A percentile compares a stretch with the other conserved stretches of the same genome.
These are phyloP conservation scores for Xerocomus amazonicus DNA, from an alignment of 1,284 basidiomycete species.

Conservation along the genomic window DNA sequence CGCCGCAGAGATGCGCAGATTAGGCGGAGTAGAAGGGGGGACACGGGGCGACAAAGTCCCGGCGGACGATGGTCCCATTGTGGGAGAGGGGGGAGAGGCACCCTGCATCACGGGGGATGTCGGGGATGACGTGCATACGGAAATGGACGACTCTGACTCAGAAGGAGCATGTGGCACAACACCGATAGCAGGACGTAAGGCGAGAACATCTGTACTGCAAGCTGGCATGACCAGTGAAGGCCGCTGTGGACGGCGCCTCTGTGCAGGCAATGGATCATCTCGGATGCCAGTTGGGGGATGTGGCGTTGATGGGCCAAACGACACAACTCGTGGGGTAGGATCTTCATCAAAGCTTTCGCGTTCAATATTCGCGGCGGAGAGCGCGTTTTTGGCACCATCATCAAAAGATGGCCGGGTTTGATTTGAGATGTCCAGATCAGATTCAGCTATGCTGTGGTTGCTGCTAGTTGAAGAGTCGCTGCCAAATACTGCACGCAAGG, in stretches of 20 bases:
- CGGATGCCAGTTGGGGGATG: background rate
- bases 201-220: conserved; percentile 1
- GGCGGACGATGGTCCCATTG: background rate
- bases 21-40: conserved; percentile 6
- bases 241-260: conserved; percentile 12
- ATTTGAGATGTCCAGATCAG: conserved; percentile 1
- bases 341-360: conserved; percentile 17
- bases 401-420: conserved; percentile 4
- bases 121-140: conserved; percentile 11
- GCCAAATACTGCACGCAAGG: conserved; percentile 8
- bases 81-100: conserved; percentile 12
- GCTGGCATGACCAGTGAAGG: conserved; percentile 18
- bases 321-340: conserved; percentile 24
- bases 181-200: conserved; percentile 24
- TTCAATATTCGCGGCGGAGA: conserved; percentile 8
- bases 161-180: conserved; percentile 24
- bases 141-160: conserved; percentile 19
- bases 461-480: conserved; percentile 6
- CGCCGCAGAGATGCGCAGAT: background rate
- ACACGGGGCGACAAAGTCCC: background rate
- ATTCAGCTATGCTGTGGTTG: conserved; percentile 1
- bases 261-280: background rate
- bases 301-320: conserved; percentile 13
- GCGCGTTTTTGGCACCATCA: conserved; percentile 4
- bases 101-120: conserved; percentile 9